phyloP scores from a whole-genome alignment of 2,329 filamentous ascomycete species.

The Diaporthe capsici region DNA sequence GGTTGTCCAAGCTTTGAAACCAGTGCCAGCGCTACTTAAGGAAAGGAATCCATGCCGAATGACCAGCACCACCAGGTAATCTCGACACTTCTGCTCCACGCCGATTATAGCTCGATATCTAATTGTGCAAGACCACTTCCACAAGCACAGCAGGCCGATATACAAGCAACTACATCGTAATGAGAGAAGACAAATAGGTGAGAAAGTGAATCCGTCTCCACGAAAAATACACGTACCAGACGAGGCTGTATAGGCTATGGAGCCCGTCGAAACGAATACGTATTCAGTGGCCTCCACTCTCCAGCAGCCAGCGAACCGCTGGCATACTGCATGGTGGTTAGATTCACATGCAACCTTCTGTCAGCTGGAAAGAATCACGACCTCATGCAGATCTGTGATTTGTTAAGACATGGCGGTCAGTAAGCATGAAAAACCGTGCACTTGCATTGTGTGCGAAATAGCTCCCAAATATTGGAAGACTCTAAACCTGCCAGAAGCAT shows the following conservation, averaged over 20 bases:
- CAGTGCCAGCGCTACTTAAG: too few relatives aligned
- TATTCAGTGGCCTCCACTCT: background rate
- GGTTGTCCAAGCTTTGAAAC: background rate
- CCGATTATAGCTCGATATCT: background rate
- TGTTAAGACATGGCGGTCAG: background rate
- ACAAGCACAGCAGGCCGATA: background rate
- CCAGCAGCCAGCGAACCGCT: background rate
- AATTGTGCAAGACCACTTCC: background rate
- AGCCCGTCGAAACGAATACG: background rate
- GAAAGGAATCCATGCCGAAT: background rate
- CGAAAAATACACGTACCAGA: background rate
- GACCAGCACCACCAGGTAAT: background rate
- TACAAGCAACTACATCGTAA: background rate
- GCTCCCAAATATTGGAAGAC: rapidly evolving
- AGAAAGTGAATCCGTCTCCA: background rate
- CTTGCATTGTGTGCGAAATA: background rate
- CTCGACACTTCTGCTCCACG: too few relatives aligned
- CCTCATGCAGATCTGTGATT: background rate
- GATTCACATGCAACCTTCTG: background rate
- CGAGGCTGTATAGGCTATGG: too few relatives aligned
- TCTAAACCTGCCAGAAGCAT: background rate
- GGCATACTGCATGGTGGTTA: too few relatives aligned
- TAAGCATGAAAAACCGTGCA: background rate
- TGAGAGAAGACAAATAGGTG: too few relatives aligned
- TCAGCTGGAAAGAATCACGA: too few relatives aligned